Evolutionary conservation across 2,329 filamentous ascomycete genomes (phyloP).

Genomic region (Trichophyton rubrum): DNA sequence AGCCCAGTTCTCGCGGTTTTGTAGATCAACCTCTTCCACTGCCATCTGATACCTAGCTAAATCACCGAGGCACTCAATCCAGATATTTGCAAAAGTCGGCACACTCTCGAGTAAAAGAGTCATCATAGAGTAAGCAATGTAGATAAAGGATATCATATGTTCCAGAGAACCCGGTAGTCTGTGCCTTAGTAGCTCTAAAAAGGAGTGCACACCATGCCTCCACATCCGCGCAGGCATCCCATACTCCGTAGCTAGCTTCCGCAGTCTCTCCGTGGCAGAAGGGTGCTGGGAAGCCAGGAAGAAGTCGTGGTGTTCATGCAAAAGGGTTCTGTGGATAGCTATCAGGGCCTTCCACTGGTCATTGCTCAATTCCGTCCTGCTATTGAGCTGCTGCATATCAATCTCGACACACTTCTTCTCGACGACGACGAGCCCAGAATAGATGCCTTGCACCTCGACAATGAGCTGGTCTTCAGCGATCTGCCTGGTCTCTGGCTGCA

Average conservation of each 20-base stretch:
- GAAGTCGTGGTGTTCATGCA: conserved; percentile 77
- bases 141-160: conserved; percentile 85
- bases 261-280: conserved; percentile 55
- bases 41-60: conserved; percentile 79
- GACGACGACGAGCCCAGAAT: conserved; percentile 71
- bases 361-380: conserved; percentile 40
- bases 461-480: conserved; percentile 70
- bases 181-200: conserved; percentile 63
- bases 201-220: conserved; percentile 80
- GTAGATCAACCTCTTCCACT: conserved; percentile 68
- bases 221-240: conserved; percentile 91
- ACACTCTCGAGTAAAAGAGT: conserved; percentile 76
- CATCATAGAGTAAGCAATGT: conserved; percentile 82
- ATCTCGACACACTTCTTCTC: conserved; percentile 81
- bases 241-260: conserved; percentile 55
- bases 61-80: conserved; percentile 88
- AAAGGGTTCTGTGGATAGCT: conserved; percentile 62
- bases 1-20: conserved; percentile 70
- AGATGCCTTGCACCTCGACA: conserved; percentile 53
- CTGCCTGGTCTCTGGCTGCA: conserved; percentile 50
- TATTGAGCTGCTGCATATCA: conserved; percentile 49
- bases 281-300: conserved; percentile 82
- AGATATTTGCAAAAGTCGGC: conserved; percentile 68
- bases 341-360: conserved; percentile 80
- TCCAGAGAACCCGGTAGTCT: conserved; percentile 65